Conservation (phyloP, 1,284 basidiomycete genomes). For the Paramarasmius palmivorus region DNA sequence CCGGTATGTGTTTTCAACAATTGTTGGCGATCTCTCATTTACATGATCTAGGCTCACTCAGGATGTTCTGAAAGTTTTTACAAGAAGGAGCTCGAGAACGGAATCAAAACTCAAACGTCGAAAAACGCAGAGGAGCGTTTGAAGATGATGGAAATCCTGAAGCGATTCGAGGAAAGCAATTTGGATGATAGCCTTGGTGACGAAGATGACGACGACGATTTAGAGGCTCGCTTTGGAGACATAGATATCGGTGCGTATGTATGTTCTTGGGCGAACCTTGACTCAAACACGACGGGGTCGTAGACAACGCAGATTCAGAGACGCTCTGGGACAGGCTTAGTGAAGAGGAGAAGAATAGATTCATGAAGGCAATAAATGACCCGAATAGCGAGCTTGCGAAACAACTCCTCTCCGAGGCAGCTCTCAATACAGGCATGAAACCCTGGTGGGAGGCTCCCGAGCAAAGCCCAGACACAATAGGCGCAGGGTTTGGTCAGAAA, state of each 20-base stretch:
- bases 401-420: constrained; percentile 33
- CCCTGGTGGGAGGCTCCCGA: constrained; percentile 49
- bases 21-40: constrained; percentile 9
- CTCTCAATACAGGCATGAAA: no score
- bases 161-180: constrained; percentile 66
- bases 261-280: neutral
- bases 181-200: constrained; percentile 33
- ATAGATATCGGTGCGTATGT: constrained; percentile 62
- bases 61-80: constrained; percentile 77
- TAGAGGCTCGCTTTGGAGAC: constrained; percentile 52
- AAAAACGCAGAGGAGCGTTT: constrained; percentile 54
- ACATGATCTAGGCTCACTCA: neutral
- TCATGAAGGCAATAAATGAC: constrained; percentile 56
- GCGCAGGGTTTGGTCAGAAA: constrained; percentile 32
- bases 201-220: constrained; percentile 43
- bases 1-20: constrained; percentile 42
- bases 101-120: constrained; percentile 55
- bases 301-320: constrained; percentile 56
- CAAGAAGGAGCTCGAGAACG: constrained; percentile 64
- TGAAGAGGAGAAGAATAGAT: constrained; percentile 56
- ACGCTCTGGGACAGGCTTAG: constrained; percentile 67
- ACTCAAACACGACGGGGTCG: constrained; percentile 7
- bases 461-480: no score
- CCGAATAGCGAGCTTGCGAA: constrained; percentile 58
- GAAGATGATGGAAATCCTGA: constrained; percentile 69